Conservation (phyloP, 225 moss, liverwort and hornwort species). For the Bryoerythrophyllum caledonicum region DNA sequence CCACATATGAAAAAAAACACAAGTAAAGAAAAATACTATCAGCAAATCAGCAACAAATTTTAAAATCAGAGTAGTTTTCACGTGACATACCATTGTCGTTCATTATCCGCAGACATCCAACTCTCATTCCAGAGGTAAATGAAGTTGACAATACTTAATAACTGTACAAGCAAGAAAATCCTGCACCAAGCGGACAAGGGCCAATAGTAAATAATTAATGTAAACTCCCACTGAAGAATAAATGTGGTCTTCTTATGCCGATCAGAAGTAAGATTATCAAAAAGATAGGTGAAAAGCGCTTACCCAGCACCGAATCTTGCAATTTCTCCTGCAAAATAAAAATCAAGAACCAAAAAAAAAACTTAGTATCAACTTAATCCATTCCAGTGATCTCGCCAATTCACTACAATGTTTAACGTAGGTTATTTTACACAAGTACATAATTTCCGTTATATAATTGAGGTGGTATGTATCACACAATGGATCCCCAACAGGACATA, state of each 20-base stretch:
- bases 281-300: constrained; percentile 24
- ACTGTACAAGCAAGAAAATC: constrained; percentile 58
- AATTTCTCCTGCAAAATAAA: constrained; percentile 58
- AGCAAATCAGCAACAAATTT: not conserved
- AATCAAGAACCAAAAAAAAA: constrained; percentile 10
- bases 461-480: no score
- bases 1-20: not conserved
- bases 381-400: not conserved
- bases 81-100: constrained; percentile 44
- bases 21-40: not conserved
- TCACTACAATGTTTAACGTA: not conserved
- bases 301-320: constrained; percentile 99
- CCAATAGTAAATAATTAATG: constrained; percentile 14
- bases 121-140: constrained; percentile 57
- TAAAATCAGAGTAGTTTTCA: not conserved
- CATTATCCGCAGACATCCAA: constrained; percentile 53
- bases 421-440: not conserved
- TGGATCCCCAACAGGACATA: no score
- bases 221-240: not conserved
- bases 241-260: not conserved
- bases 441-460: no score
- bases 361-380: constrained; percentile 12
- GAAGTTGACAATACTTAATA: constrained; percentile 64
- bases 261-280: not conserved
- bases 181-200: constrained; percentile 35